phyloP scores from a whole-genome alignment of 2,329 filamentous ascomycete genomes.

The Trichoderma lentiforme region DNA sequence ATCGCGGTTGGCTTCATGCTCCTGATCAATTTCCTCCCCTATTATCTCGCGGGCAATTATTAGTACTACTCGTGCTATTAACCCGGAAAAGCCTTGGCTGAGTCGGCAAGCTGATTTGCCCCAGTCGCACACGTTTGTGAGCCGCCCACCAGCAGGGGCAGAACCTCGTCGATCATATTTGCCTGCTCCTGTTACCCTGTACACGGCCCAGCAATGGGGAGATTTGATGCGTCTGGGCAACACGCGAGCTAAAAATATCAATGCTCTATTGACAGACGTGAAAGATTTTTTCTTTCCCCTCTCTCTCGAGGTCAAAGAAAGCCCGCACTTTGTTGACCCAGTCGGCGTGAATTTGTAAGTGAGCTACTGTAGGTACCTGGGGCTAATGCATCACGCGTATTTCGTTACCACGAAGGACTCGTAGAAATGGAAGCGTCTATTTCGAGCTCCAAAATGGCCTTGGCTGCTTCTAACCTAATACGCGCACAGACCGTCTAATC shows the following conservation, averaged over 20 bases:
- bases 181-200: not conserved
- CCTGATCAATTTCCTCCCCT: slow-evolving; percentile 13
- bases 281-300: not conserved
- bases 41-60: not conserved
- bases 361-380: not conserved
- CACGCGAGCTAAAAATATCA: not conserved
- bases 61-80: not conserved
- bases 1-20: not conserved
- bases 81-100: not conserved
- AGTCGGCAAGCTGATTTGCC: not conserved
- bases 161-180: slow-evolving; percentile 10
- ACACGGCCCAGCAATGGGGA: not conserved
- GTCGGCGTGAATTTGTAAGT: not conserved
- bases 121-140: slow-evolving; percentile 1
- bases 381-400: not conserved
- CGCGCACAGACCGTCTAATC: slow-evolving; percentile 1
- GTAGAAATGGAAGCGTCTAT: not conserved
- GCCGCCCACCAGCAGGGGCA: slow-evolving; percentile 9
- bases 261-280: not conserved
- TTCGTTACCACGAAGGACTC: not conserved
- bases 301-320: not conserved
- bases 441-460: not conserved
- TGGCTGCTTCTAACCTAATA: not conserved
- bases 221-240: slow-evolving; percentile 3
- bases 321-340: not conserved